phyloP scores from a whole-genome alignment of 768 basidiomycete species.

The Naganishia kalamii region DNA sequence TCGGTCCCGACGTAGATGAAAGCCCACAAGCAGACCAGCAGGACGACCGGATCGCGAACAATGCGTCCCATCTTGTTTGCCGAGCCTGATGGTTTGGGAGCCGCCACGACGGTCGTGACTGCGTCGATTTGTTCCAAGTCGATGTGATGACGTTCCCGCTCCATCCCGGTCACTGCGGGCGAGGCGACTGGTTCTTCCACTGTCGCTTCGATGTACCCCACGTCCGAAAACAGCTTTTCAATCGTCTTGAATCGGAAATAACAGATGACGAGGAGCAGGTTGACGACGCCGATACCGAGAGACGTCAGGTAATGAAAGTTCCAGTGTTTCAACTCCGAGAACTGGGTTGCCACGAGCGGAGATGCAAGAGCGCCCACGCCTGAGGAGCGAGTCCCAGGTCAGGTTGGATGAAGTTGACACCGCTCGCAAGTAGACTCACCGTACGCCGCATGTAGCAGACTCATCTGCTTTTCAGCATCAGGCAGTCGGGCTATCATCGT shows the following conservation, averaged over 20 bases:
- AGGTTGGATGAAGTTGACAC: neutral
- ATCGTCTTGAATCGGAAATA: constrained; percentile 68
- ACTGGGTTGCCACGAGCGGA: constrained; percentile 75
- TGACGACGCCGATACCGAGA: constrained; percentile 60
- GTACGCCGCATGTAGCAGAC: constrained; percentile 48
- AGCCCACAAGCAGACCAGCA: constrained; percentile 43
- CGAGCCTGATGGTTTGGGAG: neutral
- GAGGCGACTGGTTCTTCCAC: neutral
- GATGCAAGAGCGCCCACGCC: constrained; percentile 55
- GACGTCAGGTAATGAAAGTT: constrained; percentile 71
- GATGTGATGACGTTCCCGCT: neutral
- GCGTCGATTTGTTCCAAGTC: neutral
- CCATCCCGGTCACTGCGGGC: neutral
- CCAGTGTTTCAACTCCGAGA: constrained; percentile 62
- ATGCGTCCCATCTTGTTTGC: constrained; percentile 37
- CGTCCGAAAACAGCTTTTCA: constrained; percentile 53
- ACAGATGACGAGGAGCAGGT: constrained; percentile 52
- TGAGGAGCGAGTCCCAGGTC: constrained; percentile 22
- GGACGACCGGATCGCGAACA: constrained; percentile 34
- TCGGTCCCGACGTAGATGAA: constrained; percentile 29
- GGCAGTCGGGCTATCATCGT: constrained; percentile 51
- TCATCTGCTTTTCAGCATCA: constrained; percentile 48
- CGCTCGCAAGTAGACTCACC: constrained; percentile 46
- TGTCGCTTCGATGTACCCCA: neutral
- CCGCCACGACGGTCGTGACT: too few species aligned